A percentile compares a stretch with the other conserved stretches of the same genome.
Conservation (phyloP, 106 monocot genomes). For the Dendrobium catenatum region DNA sequence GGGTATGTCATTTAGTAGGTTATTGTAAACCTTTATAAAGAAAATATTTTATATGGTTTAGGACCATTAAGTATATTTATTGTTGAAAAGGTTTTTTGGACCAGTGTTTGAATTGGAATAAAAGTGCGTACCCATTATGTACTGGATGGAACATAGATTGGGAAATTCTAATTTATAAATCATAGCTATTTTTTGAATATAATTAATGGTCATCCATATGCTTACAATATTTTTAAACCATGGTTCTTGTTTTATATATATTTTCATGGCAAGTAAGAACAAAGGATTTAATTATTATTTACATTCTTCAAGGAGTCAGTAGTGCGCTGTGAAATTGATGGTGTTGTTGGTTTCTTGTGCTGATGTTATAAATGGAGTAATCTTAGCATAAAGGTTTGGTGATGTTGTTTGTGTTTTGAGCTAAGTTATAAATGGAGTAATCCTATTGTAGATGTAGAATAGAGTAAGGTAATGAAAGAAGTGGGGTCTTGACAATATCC, state of each 20-base stretch:
- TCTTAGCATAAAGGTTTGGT: neutral
- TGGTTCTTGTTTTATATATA: neutral
- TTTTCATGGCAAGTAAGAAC: neutral
- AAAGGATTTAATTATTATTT: neutral
- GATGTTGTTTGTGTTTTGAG: neutral
- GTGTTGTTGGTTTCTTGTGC: neutral
- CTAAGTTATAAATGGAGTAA: neutral
- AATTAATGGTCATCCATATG: neutral
- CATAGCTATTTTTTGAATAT: neutral
- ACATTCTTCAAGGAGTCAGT: neutral
- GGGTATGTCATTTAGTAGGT: constrained; percentile 47
- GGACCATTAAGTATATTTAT: constrained; percentile 1
- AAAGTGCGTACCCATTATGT: neutral
- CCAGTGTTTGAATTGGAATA: neutral
- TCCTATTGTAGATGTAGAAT: neutral
- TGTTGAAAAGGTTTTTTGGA: neutral
- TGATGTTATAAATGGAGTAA: neutral
- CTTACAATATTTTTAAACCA: neutral
- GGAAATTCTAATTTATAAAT: neutral
- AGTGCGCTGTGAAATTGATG: neutral
- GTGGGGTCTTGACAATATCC: neutral
- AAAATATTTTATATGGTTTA: neutral
- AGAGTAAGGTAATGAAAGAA: neutral
- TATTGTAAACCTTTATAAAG: neutral
- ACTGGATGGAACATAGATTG: neutral